Conservation (phyloP, 192 early-diverging fungal genomes). For the Entomortierella chlamydospora region DNA sequence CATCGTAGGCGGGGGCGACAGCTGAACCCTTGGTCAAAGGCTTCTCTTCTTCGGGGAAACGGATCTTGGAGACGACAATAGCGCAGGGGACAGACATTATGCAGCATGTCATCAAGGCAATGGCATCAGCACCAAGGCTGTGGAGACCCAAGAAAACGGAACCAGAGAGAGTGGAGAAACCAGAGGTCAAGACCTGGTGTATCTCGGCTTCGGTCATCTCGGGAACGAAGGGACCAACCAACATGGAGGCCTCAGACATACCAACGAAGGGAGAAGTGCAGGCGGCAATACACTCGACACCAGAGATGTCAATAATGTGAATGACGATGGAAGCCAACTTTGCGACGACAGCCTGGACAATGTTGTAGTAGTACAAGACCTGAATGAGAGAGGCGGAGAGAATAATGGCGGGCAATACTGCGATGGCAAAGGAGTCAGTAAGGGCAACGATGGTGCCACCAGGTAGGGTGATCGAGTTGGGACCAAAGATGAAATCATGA, state of each 20-base stretch:
- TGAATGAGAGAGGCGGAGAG: conserved; percentile 90
- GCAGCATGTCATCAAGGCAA: conserved; percentile 83
- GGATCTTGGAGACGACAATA: conserved; percentile 85
- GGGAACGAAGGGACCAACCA: conserved; percentile 84
- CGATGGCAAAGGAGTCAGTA: conserved; percentile 66
- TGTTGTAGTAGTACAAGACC: conserved; percentile 86
- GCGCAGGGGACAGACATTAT: conserved; percentile 93
- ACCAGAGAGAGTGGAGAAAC: conserved; percentile 91
- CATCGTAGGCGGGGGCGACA: conserved; percentile 65
- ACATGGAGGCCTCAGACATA: conserved; percentile 81
- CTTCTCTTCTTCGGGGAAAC: conserved; percentile 86
- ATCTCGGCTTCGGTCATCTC: conserved; percentile 89
- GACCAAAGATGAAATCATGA: conserved; percentile 77
- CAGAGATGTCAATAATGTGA: conserved; percentile 78
- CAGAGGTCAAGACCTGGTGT: conserved; percentile 89
- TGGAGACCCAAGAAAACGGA: conserved; percentile 84
- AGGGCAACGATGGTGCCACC: conserved; percentile 18
- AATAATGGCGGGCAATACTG: conserved; percentile 85
- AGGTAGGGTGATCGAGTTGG: conserved; percentile 48
- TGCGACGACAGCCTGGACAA: conserved; percentile 84
- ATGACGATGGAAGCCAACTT: conserved; percentile 75
- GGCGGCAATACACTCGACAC: conserved; percentile 87
- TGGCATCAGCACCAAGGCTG: conserved; percentile 71
- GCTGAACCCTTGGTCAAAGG: conserved; percentile 80
- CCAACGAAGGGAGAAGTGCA: conserved; percentile 90